These are phyloP conservation scores for Sclerotinia borealis DNA, from an alignment of 2,329 filamentous ascomycete species.

Conservation along the genomic window DNA sequence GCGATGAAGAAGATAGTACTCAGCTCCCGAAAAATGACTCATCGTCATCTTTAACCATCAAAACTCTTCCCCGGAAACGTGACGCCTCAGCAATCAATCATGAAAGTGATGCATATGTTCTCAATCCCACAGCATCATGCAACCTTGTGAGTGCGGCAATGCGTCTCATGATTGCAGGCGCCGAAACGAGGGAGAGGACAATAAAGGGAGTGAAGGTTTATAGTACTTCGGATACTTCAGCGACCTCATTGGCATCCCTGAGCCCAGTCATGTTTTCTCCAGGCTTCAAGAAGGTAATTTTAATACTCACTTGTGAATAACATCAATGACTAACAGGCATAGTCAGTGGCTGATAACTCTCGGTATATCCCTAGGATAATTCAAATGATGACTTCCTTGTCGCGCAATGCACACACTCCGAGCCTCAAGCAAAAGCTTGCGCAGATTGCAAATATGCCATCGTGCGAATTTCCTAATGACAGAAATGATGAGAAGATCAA, in stretches of 20 bases:
- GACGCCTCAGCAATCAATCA: not conserved
- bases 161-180: slow-evolving; percentile 16
- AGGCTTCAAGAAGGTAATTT: slow-evolving; percentile 25
- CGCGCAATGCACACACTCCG: slow-evolving; percentile 9
- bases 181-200: not conserved
- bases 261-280: slow-evolving; percentile 26
- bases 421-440: slow-evolving; percentile 6
- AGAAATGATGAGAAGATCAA: not conserved
- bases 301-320: not conserved
- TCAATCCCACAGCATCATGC: not conserved
- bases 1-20: not conserved
- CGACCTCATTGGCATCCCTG: slow-evolving; percentile 8
- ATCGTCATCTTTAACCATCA: not conserved
- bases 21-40: not conserved
- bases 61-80: not conserved
- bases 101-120: not conserved
- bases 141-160: slow-evolving; percentile 15
- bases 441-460: not conserved
- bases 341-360: slow-evolving; percentile 12
- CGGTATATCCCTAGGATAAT: slow-evolving; percentile 8
- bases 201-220: slow-evolving; percentile 14
- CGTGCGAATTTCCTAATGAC: not conserved
- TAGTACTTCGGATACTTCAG: slow-evolving; percentile 5
- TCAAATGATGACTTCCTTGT: slow-evolving; percentile 6
- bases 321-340: not conserved